A percentile compares a stretch with the other conserved stretches of the same genome.
These are phyloP conservation scores for Oryza brachyantha DNA, from an alignment of 176 grass and related monocot genomes.

Conservation along the genomic window DNA sequence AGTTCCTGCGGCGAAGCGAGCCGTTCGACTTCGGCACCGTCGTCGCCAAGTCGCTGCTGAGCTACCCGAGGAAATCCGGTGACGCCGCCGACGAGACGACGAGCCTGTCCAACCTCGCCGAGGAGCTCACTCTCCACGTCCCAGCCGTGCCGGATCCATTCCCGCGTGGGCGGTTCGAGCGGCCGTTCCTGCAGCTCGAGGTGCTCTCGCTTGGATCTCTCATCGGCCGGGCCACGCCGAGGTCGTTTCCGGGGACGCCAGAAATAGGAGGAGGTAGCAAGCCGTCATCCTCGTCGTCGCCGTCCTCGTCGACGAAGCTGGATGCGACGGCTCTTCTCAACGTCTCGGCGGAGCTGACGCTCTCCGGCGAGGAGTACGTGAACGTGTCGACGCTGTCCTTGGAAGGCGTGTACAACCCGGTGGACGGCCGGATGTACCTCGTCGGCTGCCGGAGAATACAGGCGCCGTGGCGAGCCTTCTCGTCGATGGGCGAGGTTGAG, in stretches of 20 bases:
- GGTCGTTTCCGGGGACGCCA: neutral
- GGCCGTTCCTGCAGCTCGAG: constrained; percentile 63
- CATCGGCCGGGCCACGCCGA: constrained; percentile 43
- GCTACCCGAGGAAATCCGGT: constrained; percentile 49
- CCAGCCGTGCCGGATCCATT: constrained; percentile 40
- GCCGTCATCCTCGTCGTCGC: neutral
- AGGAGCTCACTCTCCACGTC: constrained; percentile 61
- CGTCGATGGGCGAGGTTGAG: constrained; percentile 30
- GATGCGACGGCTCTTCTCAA: constrained; percentile 24
- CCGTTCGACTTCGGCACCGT: constrained; percentile 57
- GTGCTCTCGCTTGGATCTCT: constrained; percentile 60
- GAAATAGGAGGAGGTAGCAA: neutral
- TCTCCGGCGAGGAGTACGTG: neutral
- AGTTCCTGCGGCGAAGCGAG: constrained; percentile 58
- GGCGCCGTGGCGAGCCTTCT: constrained; percentile 35
- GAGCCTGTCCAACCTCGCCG: constrained; percentile 45
- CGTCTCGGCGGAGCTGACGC: constrained; percentile 42
- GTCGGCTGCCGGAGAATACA: constrained; percentile 64
- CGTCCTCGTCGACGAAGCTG: neutral
- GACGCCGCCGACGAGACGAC: neutral
- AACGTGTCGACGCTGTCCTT: constrained; percentile 49
- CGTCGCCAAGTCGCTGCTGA: constrained; percentile 81
- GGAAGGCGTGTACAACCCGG: constrained; percentile 86
- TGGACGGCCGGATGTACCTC: constrained; percentile 80
- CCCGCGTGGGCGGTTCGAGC: constrained; percentile 37